Base-by-base conservation (phyloP, 1,139 yeast species). In the Candida gigantensis region DNA sequence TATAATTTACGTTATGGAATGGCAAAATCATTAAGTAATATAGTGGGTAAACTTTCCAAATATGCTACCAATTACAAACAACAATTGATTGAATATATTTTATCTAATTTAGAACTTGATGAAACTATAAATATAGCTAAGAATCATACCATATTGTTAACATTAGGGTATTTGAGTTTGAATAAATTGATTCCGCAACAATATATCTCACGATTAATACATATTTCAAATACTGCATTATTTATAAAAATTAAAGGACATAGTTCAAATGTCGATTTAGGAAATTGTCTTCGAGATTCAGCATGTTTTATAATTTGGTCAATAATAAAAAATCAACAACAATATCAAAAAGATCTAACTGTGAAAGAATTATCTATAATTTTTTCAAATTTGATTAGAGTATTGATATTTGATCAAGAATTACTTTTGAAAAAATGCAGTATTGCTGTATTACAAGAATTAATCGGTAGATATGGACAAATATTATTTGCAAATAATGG, bases 401-500 rank as follows among this genome's bases (percentile, higher is more conserved):
- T 79, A 1, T 62, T 81, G 10, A 68, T 86, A 31, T 82, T 83
- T 51, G 97, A 90, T 54, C 62, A 72, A 17, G 96, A 89, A 37
- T 65, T 87, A 19, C 71, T 81, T 39, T 76, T 89, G 10, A 68
- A 96, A 40, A 68, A 95, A 40, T 92, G 97, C 21, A 84, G 90
- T 0, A 69, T 88, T 9, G 96, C 97, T 0, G 94, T 95, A 0
- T 52, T 88, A 3, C 97, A 90, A 54, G 97, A 90, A 51, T 72
- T 85, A 7, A 57, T 87, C 3, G 97, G 97, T 0, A 64, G 97
- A 29, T 81, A 80, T 52, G 86, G 86, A 0, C 53, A 43, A 10
- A 21, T 35, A 2, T 24, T 51, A 1, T 38, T 57, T 3, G 43
- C 45, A 14, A 43, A 49, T 10, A 40, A 44, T 5, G 50, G 50